Conservation (phyloP, 2,329 filamentous ascomycete species). For the Aspergillus niger region DNA sequence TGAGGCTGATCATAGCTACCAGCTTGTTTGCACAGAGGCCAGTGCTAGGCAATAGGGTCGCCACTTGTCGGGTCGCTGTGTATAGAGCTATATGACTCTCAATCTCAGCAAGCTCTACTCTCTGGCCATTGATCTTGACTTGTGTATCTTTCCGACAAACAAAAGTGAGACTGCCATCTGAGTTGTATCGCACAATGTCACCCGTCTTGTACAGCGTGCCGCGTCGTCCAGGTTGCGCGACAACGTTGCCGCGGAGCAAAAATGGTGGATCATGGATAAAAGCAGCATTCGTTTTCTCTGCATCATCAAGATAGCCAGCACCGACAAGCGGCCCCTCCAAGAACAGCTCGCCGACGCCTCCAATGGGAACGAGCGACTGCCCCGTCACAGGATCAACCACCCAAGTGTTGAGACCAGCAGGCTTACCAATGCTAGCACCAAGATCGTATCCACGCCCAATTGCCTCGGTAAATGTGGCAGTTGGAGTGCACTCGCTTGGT, state of each 20-base stretch:
- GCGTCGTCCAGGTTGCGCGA: neutral
- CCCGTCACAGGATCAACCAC: slow-evolving; percentile 37
- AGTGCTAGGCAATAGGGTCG: neutral
- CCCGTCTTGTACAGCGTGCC: slow-evolving; percentile 32
- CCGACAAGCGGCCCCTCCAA: slow-evolving; percentile 22
- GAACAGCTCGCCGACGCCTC: slow-evolving; percentile 43
- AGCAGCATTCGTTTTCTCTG: slow-evolving; percentile 18
- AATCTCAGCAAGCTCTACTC: slow-evolving; percentile 31
- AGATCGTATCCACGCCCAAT: neutral
- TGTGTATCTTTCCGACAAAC: slow-evolving; percentile 19
- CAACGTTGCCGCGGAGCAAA: slow-evolving; percentile 6
- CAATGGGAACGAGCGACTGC: slow-evolving; percentile 38
- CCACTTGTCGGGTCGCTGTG: neutral
- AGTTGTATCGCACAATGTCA: slow-evolving; percentile 31
- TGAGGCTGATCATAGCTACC: neutral
- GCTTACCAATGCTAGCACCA: slow-evolving; percentile 25
- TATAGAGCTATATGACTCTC: slow-evolving; percentile 18
- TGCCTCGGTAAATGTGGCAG: neutral
- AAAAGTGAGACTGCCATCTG: slow-evolving; percentile 13
- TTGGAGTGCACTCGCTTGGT: slow-evolving; percentile 38
- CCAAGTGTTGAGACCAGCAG: slow-evolving; percentile 28
- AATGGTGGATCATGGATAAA: slow-evolving; percentile 29
- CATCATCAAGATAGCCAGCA: slow-evolving; percentile 28
- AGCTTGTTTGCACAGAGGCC: neutral
- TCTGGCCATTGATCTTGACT: slow-evolving; percentile 28